These are phyloP conservation scores for Neurospora sublineolata DNA, from an alignment of 495 filamentous ascomycete species.

Conservation along the genomic window DNA sequence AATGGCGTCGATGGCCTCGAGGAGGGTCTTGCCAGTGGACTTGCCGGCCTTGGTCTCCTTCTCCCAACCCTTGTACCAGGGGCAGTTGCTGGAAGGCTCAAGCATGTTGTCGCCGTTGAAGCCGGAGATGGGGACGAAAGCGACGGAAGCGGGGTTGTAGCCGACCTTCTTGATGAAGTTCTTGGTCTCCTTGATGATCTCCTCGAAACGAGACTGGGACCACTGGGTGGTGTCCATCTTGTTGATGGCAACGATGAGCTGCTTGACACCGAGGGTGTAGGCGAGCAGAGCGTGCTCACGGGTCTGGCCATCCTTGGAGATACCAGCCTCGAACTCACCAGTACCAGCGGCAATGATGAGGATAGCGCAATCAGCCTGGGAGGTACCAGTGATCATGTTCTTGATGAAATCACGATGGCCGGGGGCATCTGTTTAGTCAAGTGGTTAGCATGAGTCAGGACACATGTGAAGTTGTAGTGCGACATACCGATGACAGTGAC, in stretches of 20 bases:
- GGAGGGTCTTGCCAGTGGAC: slow-evolving; percentile 88
- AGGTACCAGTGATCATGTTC: slow-evolving; percentile 99
- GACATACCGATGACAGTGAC: slow-evolving; percentile 93
- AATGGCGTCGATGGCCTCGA: slow-evolving; percentile 97
- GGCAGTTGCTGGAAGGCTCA: slow-evolving; percentile 80
- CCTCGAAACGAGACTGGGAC: slow-evolving; percentile 89
- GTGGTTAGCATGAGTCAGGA: slow-evolving; percentile 1
- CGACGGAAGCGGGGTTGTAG: slow-evolving; percentile 96
- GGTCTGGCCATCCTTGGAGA: slow-evolving; percentile 99
- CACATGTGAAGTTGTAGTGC: background rate
- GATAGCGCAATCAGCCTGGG: slow-evolving; percentile 98
- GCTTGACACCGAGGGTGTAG: slow-evolving; percentile 99
- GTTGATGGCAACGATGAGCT: slow-evolving; percentile 99
- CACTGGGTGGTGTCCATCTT: slow-evolving; percentile 99
- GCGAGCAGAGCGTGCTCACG: slow-evolving; percentile 99
- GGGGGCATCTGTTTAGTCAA: slow-evolving; percentile 61
- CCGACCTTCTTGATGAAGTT: slow-evolving; percentile 99
- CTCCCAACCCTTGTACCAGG: slow-evolving; percentile 99
- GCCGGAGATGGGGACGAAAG: slow-evolving; percentile 99
- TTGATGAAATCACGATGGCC: slow-evolving; percentile 99
- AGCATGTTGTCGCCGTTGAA: slow-evolving; percentile 99
- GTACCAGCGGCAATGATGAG: slow-evolving; percentile 99
- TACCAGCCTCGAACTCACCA: slow-evolving; percentile 99
- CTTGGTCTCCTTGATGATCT: slow-evolving; percentile 99
- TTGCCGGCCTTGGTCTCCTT: slow-evolving; percentile 95